Percentiles rank a stretch among this genome's conserved stretches.
Evolutionary conservation across 805 yeast genomes (phyloP).

Genomic region (Millerozyma acaciae): DNA sequence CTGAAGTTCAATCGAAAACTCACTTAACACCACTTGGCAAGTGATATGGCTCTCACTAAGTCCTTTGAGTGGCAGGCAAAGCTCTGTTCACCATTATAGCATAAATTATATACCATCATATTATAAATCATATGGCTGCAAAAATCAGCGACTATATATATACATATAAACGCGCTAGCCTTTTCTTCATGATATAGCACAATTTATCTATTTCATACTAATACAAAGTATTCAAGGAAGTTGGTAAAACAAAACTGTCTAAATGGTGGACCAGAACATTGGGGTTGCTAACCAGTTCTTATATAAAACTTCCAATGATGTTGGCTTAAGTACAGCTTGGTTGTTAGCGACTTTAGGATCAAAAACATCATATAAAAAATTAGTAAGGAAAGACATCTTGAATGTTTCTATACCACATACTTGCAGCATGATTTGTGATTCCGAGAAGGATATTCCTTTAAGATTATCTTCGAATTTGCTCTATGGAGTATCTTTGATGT

Average conservation of each 20-base stretch:
- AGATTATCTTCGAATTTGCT: constrained; percentile 42
- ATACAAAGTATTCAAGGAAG: no score
- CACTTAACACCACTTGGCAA: constrained; percentile 9
- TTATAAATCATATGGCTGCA: no score
- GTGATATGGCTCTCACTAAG: no score
- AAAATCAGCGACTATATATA: no score
- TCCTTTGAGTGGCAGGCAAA: no score
- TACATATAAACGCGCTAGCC: no score
- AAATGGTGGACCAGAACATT: no score
- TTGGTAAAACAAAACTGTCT: no score
- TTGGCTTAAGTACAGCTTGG: constrained; percentile 28
- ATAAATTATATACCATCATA: no score
- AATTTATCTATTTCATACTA: no score
- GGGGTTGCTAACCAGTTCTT: background rate
- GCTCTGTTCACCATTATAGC: no score
- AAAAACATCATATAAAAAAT: constrained; percentile 22
- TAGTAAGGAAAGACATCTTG: constrained; percentile 28
- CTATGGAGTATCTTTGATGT: constrained; percentile 47
- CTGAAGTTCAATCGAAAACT: constrained; percentile 13
- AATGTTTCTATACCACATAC: constrained; percentile 39
- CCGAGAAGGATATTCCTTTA: constrained; percentile 6
- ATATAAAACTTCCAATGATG: background rate
- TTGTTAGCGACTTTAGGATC: constrained; percentile 41
- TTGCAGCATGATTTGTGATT: constrained; percentile 22
- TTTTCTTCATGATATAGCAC: no score